phyloP scores from a whole-genome alignment of 2,329 filamentous ascomycete genomes.

The Arthrinium phaeospermum region DNA sequence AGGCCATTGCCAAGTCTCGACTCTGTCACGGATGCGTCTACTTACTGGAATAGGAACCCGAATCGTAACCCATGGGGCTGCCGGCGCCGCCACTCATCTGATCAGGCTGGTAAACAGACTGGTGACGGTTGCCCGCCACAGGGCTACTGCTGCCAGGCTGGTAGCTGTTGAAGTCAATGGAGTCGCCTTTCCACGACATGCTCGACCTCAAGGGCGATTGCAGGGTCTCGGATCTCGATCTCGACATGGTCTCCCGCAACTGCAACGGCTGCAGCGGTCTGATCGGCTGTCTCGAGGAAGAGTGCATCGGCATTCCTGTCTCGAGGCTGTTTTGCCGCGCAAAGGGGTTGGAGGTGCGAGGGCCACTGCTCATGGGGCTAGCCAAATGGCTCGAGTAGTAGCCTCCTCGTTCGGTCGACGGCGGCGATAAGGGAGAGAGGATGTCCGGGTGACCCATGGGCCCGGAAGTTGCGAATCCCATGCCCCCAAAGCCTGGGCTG shows the following conservation, averaged over 20 bases:
- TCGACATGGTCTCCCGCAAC: conserved; percentile 61
- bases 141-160: conserved; percentile 53
- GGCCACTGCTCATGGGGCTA: conserved; percentile 52
- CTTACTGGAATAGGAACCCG: conserved; percentile 59
- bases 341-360: conserved; percentile 58
- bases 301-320: conserved; percentile 51
- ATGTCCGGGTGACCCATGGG: conserved; percentile 59
- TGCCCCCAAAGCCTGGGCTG: conserved; percentile 69
- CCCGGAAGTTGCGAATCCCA: conserved; percentile 65
- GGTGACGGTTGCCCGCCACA: conserved; percentile 51
- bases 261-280: conserved; percentile 64
- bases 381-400: conserved; percentile 56
- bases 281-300: conserved; percentile 49
- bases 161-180: conserved; percentile 61
- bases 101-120: conserved; percentile 57
- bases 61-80: conserved; percentile 54
- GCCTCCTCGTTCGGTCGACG: conserved; percentile 59
- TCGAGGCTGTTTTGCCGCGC: conserved; percentile 55
- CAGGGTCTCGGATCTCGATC: conserved; percentile 62
- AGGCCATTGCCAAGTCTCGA: conserved; percentile 6
- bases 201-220: conserved; percentile 64
- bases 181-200: conserved; percentile 68
- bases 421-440: conserved; percentile 62
- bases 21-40: conserved; percentile 11
- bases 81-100: conserved; percentile 49